Percentiles rank a stretch among this genome's conserved stretches.
These are phyloP conservation scores for Mycena sanguinolenta DNA, from an alignment of 768 basidiomycete genomes.

Conservation along the genomic window DNA sequence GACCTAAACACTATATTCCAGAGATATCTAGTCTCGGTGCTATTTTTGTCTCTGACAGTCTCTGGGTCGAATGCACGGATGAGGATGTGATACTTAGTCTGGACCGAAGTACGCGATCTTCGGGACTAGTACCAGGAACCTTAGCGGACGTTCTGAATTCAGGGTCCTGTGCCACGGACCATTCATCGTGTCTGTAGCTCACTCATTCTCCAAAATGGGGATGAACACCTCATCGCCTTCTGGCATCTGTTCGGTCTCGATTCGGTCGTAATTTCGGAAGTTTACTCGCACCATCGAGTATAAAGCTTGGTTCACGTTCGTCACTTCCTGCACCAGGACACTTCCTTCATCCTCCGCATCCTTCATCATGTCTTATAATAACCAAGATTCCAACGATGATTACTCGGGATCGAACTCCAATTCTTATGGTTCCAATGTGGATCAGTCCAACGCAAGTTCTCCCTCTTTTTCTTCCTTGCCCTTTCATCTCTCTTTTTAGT, in stretches of 20 bases:
- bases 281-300: no score
- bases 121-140: background rate
- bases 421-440: no score
- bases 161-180: background rate
- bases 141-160: background rate
- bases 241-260: background rate
- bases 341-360: no score
- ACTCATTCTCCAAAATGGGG: background rate
- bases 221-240: background rate
- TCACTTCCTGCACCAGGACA: no score
- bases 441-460: no score
- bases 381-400: no score
- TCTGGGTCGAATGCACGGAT: background rate
- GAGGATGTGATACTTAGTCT: background rate
- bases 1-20: background rate
- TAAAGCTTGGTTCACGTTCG: no score
- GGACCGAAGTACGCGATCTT: background rate
- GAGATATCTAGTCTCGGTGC: no score
- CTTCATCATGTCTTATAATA: no score
- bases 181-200: background rate
- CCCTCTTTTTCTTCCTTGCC: no score
- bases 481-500: no score
- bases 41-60: background rate
- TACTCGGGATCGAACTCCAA: no score
- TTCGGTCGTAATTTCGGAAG: background rate